A percentile compares a stretch with the other conserved stretches of the same genome.
These are phyloP conservation scores for Luzula sylvatica DNA, from an alignment of 176 grass and related monocot species.

Conservation along the genomic window DNA sequence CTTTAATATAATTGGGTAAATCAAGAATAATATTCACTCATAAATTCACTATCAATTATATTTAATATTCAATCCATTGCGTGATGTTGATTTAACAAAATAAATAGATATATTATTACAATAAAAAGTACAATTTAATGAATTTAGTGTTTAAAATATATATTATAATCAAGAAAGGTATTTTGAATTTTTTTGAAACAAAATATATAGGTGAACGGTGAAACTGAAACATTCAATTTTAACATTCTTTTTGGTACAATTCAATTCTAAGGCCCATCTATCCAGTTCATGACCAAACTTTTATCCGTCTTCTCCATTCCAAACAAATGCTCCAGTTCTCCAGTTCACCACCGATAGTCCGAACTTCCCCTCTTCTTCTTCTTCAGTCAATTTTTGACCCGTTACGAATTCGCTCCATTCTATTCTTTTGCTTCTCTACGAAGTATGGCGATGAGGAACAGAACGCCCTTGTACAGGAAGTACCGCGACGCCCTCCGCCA, in stretches of 20 bases:
- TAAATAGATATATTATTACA: no score
- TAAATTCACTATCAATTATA: no score
- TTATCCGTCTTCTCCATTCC: background rate
- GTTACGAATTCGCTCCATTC: slow-evolving; percentile 21
- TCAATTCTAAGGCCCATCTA: background rate
- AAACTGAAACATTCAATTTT: no score
- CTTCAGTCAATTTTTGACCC: slow-evolving; percentile 1
- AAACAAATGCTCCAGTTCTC: background rate
- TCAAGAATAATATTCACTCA: no score
- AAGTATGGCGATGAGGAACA: slow-evolving; percentile 83
- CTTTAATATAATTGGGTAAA: no score
- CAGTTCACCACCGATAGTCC: background rate
- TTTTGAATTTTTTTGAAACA: no score
- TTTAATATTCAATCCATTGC: no score
- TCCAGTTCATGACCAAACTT: background rate
- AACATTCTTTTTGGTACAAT: background rate
- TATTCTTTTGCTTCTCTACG: slow-evolving; percentile 9
- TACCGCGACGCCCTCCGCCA: slow-evolving; percentile 89
- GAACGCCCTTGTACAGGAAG: slow-evolving; percentile 77
- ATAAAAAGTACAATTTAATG: no score
- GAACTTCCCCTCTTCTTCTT: background rate
- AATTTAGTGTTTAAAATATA: no score
- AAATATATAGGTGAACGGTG: no score
- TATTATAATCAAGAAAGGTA: no score
- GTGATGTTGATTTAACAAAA: no score